Percentiles rank a stretch among this genome's conserved stretches.
These are phyloP conservation scores for Neonectria sp. DNA, from an alignment of 2,329 filamentous ascomycete species.

Conservation along the genomic window DNA sequence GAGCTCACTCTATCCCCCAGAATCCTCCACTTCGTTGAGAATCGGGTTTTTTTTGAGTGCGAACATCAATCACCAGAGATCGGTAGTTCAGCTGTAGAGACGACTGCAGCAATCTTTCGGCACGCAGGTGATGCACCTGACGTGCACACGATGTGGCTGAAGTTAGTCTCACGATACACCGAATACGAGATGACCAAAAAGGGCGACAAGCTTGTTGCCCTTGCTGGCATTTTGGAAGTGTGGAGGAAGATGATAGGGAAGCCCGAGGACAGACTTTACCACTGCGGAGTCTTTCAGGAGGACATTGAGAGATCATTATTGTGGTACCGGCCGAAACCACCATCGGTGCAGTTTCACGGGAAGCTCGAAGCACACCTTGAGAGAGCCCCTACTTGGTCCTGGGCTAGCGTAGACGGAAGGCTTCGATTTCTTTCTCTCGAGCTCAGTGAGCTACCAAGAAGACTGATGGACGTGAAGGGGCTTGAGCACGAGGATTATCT, in stretches of 20 bases:
- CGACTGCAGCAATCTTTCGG: no score
- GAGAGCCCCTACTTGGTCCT: constrained; percentile 1
- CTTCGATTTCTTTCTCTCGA: neutral
- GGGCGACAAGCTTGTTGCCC: neutral
- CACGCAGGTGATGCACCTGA: no score
- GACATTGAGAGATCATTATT: neutral
- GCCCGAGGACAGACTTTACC: neutral
- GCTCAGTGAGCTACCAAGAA: neutral
- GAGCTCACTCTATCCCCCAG: no score
- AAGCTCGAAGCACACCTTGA: neutral
- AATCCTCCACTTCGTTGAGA: no score
- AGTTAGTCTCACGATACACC: neutral
- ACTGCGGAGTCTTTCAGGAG: constrained; percentile 1
- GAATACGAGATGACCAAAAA: neutral
- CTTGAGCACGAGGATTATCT: neutral
- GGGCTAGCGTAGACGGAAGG: neutral
- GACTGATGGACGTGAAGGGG: neutral
- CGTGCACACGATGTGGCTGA: no score
- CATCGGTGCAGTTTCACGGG: neutral
- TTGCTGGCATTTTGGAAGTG: neutral
- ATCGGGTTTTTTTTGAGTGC: no score
- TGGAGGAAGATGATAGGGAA: neutral
- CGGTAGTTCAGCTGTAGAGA: no score
- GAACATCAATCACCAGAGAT: no score
- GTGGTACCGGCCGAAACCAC: neutral